phyloP scores from a whole-genome alignment of 345 rosid species.

The Aegle marmelos region DNA sequence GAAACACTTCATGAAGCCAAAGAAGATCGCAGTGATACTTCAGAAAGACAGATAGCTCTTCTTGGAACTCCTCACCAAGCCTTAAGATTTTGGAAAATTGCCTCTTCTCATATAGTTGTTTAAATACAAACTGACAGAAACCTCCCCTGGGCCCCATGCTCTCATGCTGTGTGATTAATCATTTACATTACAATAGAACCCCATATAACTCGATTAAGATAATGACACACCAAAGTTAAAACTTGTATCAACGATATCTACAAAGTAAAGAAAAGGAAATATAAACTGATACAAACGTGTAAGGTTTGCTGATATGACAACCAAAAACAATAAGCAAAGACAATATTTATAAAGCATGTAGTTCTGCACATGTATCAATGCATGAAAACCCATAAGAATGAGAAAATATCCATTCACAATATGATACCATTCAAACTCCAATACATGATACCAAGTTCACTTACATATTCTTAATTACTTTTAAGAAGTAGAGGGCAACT shows the following conservation, averaged over 20 bases:
- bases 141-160: constrained; percentile 92
- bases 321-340: background rate
- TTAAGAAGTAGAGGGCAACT: background rate
- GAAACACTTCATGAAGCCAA: constrained; percentile 91
- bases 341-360: background rate
- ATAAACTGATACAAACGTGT: background rate
- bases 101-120: constrained; percentile 59
- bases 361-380: background rate
- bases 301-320: background rate
- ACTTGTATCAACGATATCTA: background rate
- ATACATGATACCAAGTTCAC: background rate
- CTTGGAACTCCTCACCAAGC: constrained; percentile 95
- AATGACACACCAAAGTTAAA: constrained; percentile 1
- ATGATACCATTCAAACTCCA: background rate
- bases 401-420: background rate
- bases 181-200: constrained; percentile 9
- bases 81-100: constrained; percentile 78
- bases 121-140: constrained; percentile 85
- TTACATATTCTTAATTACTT: background rate
- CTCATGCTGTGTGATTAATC: constrained; percentile 55
- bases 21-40: constrained; percentile 57
- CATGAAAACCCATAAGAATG: background rate
- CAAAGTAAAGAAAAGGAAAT: background rate
- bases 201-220: constrained; percentile 9
- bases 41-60: constrained; percentile 66